These are phyloP conservation scores for Cyclostephanos tholiformis DNA, from an alignment of 108 stramenopile species.

Conservation along the genomic window DNA sequence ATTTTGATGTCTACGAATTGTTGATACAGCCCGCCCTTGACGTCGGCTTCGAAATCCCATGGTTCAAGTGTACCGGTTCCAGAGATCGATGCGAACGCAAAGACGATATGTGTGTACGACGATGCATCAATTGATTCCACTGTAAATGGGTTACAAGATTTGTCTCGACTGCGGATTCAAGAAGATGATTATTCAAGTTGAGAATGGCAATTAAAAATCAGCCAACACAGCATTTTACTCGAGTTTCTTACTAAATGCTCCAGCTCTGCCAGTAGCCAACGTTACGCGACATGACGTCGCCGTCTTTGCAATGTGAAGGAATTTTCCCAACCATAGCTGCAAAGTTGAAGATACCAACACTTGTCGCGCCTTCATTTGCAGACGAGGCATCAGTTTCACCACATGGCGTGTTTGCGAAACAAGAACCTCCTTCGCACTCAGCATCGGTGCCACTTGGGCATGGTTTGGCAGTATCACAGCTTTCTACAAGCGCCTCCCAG, in stretches of 20 bases:
- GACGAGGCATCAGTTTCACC: not conserved
- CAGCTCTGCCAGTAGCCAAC: conserved; percentile 58
- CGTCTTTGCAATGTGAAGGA: conserved; percentile 31
- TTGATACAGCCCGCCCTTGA: conserved; percentile 34
- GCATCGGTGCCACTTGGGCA: conserved; percentile 48
- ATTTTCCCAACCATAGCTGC: conserved; percentile 33
- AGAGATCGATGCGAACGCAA: conserved; percentile 46
- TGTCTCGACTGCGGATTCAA: conserved; percentile 19
- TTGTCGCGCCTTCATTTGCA: conserved; percentile 5
- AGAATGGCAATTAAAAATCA: not conserved
- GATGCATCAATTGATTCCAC: conserved; percentile 47
- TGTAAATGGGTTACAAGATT: conserved; percentile 42
- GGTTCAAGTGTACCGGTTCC: conserved; percentile 32
- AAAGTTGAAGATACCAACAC: conserved; percentile 29
- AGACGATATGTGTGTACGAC: conserved; percentile 49
- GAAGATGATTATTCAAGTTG: not conserved
- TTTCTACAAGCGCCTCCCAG: conserved; percentile 34
- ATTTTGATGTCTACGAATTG: conserved; percentile 32
- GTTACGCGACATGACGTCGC: conserved; percentile 38
- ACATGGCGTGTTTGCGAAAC: conserved; percentile 49
- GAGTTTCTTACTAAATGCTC: conserved; percentile 42
- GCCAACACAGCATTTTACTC: not conserved
- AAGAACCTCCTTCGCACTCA: conserved; percentile 36
- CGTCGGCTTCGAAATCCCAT: conserved; percentile 42
- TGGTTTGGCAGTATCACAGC: conserved; percentile 38